A percentile compares a stretch with the other conserved stretches of the same genome.
Evolutionary conservation across 1,284 basidiomycete genomes (phyloP).

Genomic region (Mycena citricolor): DNA sequence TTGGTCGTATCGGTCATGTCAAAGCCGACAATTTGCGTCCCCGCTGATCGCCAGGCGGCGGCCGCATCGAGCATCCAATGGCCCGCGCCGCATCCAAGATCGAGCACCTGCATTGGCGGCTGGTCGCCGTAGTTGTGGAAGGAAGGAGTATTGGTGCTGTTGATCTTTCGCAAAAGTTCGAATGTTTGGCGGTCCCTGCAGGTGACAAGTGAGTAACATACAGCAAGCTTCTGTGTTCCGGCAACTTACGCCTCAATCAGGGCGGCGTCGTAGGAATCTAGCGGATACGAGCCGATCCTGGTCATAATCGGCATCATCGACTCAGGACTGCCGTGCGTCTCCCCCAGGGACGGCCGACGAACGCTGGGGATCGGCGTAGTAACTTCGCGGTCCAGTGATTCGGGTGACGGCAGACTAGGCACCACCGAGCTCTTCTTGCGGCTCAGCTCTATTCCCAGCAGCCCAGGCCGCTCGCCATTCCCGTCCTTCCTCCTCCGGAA

Average conservation of each 20-base stretch:
- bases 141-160: slow-evolving; percentile 49
- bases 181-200: slow-evolving; percentile 58
- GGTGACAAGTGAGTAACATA: too few relatives aligned
- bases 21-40: slow-evolving; percentile 58
- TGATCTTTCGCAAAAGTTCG: slow-evolving; percentile 51
- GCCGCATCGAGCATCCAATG: slow-evolving; percentile 64
- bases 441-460: slow-evolving; percentile 10
- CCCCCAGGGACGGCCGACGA: too few relatives aligned
- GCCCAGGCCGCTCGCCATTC: too few relatives aligned
- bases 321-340: too few relatives aligned
- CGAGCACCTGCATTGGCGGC: slow-evolving; percentile 55
- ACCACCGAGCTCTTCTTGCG: slow-evolving; percentile 1
- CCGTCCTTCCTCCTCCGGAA: slow-evolving; percentile 9
- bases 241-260: slow-evolving; percentile 20
- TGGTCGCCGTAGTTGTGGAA: slow-evolving; percentile 57
- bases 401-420: too few relatives aligned
- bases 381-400: too few relatives aligned
- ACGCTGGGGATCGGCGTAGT: too few relatives aligned
- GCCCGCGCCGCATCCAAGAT: slow-evolving; percentile 73
- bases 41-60: slow-evolving; percentile 50
- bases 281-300: slow-evolving; percentile 17
- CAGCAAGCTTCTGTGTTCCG: too few relatives aligned
- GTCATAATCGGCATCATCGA: slow-evolving; percentile 11
- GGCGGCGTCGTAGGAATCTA: slow-evolving; percentile 19
- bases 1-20: slow-evolving; percentile 49